These are phyloP conservation scores for Penicillium manginii DNA, from an alignment of 495 filamentous ascomycete genomes.

Conservation along the genomic window DNA sequence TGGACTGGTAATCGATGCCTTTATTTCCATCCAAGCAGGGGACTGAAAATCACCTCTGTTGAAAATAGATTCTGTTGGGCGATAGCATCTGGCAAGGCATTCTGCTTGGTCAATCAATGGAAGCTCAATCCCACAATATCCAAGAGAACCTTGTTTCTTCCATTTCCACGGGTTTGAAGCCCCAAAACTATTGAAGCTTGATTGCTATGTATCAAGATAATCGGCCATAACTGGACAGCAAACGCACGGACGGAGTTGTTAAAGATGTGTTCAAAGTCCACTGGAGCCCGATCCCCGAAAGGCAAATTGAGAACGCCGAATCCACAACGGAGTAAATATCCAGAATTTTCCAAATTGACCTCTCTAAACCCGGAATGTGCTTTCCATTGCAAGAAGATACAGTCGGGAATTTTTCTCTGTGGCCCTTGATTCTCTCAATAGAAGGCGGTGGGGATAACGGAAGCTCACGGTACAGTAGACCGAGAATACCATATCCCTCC, in stretches of 20 bases:
- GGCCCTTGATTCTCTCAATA: background rate
- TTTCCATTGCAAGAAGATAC: background rate
- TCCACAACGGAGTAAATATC: background rate
- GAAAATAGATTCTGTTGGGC: too few relatives aligned
- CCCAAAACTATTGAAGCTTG: slow-evolving; percentile 2
- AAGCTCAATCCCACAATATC: background rate
- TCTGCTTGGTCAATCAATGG: background rate
- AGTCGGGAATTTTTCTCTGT: background rate
- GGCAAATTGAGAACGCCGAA: background rate
- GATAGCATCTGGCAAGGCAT: background rate
- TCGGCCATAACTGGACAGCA: background rate
- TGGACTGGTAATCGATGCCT: too few relatives aligned
- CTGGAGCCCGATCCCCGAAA: slow-evolving; percentile 1
- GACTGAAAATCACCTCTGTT: too few relatives aligned
- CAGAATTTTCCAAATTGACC: background rate
- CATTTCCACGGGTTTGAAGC: background rate
- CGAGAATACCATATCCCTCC: too few relatives aligned
- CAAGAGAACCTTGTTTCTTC: background rate
- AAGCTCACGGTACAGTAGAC: too few relatives aligned
- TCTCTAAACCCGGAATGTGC: background rate
- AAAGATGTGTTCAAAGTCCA: background rate
- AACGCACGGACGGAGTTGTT: background rate
- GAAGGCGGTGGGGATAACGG: too few relatives aligned
- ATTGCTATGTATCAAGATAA: background rate
- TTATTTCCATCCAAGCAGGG: too few relatives aligned